These are phyloP conservation scores for Heritiera littoralis DNA, from an alignment of 345 rosid species.

Conservation along the genomic window DNA sequence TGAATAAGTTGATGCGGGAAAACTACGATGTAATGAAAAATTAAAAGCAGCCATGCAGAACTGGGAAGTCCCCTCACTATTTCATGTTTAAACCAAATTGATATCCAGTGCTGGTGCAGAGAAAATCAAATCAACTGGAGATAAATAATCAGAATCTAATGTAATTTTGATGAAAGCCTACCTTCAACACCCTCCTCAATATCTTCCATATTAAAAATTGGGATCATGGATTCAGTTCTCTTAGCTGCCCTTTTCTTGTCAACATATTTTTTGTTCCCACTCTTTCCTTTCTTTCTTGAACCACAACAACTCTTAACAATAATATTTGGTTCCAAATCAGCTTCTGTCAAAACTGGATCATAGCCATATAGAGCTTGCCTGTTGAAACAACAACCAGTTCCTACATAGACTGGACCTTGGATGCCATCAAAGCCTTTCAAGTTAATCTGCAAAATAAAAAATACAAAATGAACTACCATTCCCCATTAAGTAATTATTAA, in stretches of 20 bases:
- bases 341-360: conserved; percentile 96
- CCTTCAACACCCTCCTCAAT: conserved; percentile 99
- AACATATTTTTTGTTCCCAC: conserved; percentile 64
- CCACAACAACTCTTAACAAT: conserved; percentile 98
- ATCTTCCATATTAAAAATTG: conserved; percentile 98
- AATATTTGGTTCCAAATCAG: conserved; percentile 90
- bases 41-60: neutral
- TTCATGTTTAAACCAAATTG: neutral
- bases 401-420: conserved; percentile 99
- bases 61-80: neutral
- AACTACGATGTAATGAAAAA: neutral
- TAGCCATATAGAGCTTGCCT: conserved; percentile 98
- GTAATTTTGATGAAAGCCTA: conserved; percentile 28
- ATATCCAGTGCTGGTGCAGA: neutral
- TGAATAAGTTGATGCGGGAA: neutral
- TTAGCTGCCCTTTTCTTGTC: conserved; percentile 77
- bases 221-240: conserved; percentile 94
- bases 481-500: neutral
- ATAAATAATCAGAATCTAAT: neutral
- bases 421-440: conserved; percentile 97
- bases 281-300: conserved; percentile 84
- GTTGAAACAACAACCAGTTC: conserved; percentile 98
- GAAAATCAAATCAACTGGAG: conserved; percentile 7
- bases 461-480: conserved; percentile 13
- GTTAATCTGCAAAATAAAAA: conserved; percentile 65